These are phyloP conservation scores for Emergomyces pasteurianus DNA, from an alignment of 2,329 filamentous ascomycete species.

Conservation along the genomic window DNA sequence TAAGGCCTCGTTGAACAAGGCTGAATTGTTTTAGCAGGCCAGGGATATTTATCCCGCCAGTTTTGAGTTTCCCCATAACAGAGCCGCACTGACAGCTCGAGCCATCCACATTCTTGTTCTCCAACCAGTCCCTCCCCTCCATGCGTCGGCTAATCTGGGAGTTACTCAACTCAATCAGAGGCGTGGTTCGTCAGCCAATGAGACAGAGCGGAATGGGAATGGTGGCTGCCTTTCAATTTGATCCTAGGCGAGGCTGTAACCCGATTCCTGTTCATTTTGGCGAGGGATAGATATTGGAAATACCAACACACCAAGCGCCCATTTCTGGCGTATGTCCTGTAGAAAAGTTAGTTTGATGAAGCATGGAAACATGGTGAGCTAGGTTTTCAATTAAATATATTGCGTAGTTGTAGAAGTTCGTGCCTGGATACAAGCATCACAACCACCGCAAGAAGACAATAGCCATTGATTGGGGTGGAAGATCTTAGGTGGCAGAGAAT, in stretches of 20 bases:
- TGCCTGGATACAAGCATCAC: too few species aligned
- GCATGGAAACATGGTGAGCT: not conserved
- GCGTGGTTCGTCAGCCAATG: not conserved
- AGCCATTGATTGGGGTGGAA: too few species aligned
- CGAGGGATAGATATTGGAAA: not conserved
- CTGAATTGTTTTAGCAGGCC: not conserved
- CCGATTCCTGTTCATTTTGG: not conserved
- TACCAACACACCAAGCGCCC: not conserved
- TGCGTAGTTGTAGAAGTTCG: too few species aligned
- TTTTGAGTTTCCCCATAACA: not conserved
- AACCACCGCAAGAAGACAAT: too few species aligned
- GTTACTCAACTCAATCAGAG: not conserved
- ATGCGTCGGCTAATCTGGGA: not conserved
- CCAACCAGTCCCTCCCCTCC: not conserved
- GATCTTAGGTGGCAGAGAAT: not conserved
- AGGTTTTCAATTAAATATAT: not conserved
- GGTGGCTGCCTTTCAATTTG: not conserved
- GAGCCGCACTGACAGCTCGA: not conserved
- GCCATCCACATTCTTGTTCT: not conserved
- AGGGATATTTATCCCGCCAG: not conserved
- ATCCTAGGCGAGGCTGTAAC: not conserved
- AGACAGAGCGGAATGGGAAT: not conserved
- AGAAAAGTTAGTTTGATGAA: not conserved
- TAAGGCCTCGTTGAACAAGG: not conserved
- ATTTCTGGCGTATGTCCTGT: not conserved